These are phyloP conservation scores for Anaeromyces robustus DNA, from an alignment of 192 early-diverging fungal genomes.

Conservation along the genomic window DNA sequence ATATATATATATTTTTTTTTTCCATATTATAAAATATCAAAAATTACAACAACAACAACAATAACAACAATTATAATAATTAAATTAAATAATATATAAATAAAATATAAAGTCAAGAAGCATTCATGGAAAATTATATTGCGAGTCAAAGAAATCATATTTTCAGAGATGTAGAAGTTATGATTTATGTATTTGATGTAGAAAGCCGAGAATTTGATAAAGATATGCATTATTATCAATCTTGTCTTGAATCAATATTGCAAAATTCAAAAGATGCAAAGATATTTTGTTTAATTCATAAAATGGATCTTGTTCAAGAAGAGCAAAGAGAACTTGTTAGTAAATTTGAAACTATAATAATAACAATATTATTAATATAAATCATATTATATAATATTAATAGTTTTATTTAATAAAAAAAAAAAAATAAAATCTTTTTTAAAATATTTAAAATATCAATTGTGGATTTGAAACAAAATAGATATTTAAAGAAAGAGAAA, in stretches of 20 bases:
- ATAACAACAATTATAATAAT: no score
- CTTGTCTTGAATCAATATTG: constrained; percentile 66
- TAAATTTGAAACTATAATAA: no score
- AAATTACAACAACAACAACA: no score
- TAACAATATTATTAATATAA: no score
- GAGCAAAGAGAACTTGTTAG: constrained; percentile 45
- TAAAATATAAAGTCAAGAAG: constrained; percentile 50
- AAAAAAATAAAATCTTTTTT: constrained; percentile 5
- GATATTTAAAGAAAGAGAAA: constrained; percentile 47
- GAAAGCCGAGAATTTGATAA: constrained; percentile 79
- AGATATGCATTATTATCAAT: constrained; percentile 83
- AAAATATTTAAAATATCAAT: no score
- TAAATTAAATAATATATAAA: no score
- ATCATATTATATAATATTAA: background rate
- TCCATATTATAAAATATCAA: no score
- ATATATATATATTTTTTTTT: no score
- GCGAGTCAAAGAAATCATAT: constrained; percentile 82
- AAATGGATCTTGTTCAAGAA: constrained; percentile 87
- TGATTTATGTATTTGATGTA: constrained; percentile 97
- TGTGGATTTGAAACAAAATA: no score
- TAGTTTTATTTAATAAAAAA: constrained; percentile 10
- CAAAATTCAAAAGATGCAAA: constrained; percentile 72
- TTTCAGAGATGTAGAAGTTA: constrained; percentile 95
- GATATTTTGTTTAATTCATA: constrained; percentile 93
- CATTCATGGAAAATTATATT: constrained; percentile 95